These are phyloP conservation scores for Globisporangium canariense DNA, from an alignment of 352 stramenopile genomes.

Conservation along the genomic window DNA sequence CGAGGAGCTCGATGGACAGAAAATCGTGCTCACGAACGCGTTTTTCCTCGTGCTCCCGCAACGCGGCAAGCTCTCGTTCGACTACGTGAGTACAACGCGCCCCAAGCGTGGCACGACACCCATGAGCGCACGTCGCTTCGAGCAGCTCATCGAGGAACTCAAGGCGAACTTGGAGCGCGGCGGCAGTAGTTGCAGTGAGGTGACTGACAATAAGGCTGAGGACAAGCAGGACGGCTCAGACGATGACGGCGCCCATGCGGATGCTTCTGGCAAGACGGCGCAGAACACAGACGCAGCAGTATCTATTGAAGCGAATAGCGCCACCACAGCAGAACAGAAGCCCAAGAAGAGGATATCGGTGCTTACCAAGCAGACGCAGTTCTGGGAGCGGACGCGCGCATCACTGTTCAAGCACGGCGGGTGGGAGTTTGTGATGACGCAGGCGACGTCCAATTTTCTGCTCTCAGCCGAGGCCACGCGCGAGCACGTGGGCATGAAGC, in stretches of 20 bases:
- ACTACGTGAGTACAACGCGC: conserved; percentile 86
- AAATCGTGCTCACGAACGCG: conserved; percentile 61
- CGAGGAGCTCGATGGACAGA: conserved; percentile 74
- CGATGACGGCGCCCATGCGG: neutral
- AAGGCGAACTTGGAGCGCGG: conserved; percentile 24
- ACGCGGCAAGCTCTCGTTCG: conserved; percentile 80
- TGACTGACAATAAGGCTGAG: neutral
- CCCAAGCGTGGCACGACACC: conserved; percentile 56
- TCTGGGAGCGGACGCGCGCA: conserved; percentile 48
- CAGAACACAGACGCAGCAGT: neutral
- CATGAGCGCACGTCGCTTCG: conserved; percentile 65
- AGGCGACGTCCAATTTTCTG: conserved; percentile 38
- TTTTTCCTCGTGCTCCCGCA: conserved; percentile 79
- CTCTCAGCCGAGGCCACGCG: conserved; percentile 47
- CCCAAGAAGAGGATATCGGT: neutral
- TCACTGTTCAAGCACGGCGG: conserved; percentile 41
- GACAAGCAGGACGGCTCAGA: neutral
- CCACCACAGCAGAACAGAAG: neutral
- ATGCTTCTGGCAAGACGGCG: neutral
- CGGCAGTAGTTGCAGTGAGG: neutral
- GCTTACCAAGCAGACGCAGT: conserved; percentile 33
- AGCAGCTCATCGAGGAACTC: conserved; percentile 69
- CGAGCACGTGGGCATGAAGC: conserved; percentile 68
- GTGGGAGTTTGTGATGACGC: conserved; percentile 28
- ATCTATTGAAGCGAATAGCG: neutral